Base-by-base conservation (phyloP, 2,329 filamentous ascomycete genomes). In the Xylariales sp. region DNA sequence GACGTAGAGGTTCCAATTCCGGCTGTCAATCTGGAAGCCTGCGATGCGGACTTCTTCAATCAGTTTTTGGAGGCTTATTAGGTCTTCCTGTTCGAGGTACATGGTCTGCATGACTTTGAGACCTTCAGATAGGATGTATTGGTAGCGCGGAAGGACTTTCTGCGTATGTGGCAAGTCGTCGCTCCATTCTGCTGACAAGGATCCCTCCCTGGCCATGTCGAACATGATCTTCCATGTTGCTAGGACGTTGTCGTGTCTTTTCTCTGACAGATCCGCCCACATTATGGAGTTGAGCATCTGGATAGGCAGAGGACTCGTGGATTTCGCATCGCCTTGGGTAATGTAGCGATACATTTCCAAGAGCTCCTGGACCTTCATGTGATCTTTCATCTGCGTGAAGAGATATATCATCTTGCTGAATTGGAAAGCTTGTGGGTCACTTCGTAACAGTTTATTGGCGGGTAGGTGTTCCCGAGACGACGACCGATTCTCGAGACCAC, bases 1-100 rank as follows among this genome's bases (percentile, higher is more conserved):
- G 42, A 95, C 74, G 49, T 86, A 82, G 38, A 76, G 71, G 58
- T 95, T 93, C 88, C 88, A 95, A 51, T 87, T 89, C 52, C 74
- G 75, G 57, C 78, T 82, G 55, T 88, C 83, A 43, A 96, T 63
- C 20, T 69, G 66, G 66, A 91, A 96, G 9, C 90, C 91, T 29
- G 74, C 71, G 2, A 60, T 57, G 7, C 78, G 67, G 9, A 90
- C 67, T n/a, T 73, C 61, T 16, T 70, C 60, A 20, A 89, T 60
- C 12, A 76, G 62, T 6, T 64, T 45, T 4, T 69, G 56, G 10
- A 87, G 65, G 15, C 68, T 71, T 9, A 62, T 56, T 5, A 65
- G 54, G 46, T 80, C 62, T 5, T 59, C 51, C 43, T 61, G 55
- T 10, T 62, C 60, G 12, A 63, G 52, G 39, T 69, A 64, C 15